Base-by-base conservation (phyloP, 768 basidiomycete genomes). In the Mrakia gelida region DNA sequence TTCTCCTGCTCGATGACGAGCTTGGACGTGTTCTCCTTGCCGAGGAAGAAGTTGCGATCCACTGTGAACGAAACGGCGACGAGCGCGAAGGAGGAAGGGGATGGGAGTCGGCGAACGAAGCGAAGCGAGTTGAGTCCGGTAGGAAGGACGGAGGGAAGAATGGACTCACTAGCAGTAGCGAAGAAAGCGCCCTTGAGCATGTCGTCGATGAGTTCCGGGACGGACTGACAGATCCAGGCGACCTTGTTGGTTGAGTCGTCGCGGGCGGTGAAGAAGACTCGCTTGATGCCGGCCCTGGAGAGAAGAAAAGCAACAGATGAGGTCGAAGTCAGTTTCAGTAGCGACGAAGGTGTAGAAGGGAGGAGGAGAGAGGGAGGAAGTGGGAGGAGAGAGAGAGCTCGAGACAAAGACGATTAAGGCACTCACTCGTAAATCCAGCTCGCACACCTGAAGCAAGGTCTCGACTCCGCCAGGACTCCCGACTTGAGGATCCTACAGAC, bases 211-310 rank as follows among this genome's bases (percentile, higher is more conserved):
- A 73, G 54, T 0, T 34, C 32, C 1, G 73, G 54, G 10, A 73
- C 73, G 10, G 54, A 52, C 54, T 73, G 73, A 41, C 54, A 59
- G 13, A n/a, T n/a, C 73, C 73, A 73, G 5, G 21, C 21, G 26
- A 73, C 54, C 15, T 34, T 8, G 34, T 54, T 18, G 10, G 73
- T 59, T 21, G 41, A 6, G 7, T 52, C 49, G 28, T 52, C 49
- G 32, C 54, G 56, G 8, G 61, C 41, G 52, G 73, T 73, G 52
- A 54, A 73, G 61, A 59, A 73, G 23, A 73, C 73, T 30, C 73
- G 73, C 52, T 73, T 73, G 54, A 73, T 73, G 32, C 73, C 73
- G 28, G 73, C 73, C 18, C 71, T 73, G 71, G 0, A n/a, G 26
- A 9, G 34, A 3, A 49, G 6, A 21, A 9, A 16, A 15, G 45